Base-by-base conservation (phyloP, 495 filamentous ascomycete genomes). In the Acidomyces sp. region DNA sequence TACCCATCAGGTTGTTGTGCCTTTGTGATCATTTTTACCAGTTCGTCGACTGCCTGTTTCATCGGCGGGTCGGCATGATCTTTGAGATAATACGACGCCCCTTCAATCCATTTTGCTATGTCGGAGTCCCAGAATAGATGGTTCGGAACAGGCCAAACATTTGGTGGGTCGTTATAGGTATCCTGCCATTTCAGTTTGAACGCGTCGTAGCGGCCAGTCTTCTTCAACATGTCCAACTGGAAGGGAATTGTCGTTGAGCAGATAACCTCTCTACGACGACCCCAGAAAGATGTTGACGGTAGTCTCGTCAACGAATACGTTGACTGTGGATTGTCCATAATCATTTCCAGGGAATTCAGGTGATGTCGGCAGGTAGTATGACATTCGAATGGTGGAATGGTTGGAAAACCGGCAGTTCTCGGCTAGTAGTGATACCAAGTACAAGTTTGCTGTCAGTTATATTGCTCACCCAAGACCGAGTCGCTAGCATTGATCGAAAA, bases 111-210 rank as follows among this genome's bases (percentile, higher is more conserved):
- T 50, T 76, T 75, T 4, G 66, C 69, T 6, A 76, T 58, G 53
- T 76, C 73, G 23, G 67, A 71, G 45, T 75, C 72, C 70, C 69
- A 76, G 50, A 74, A 75, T 27, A 68, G 55, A 28, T 70, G 69
- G 23, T 65, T 28, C 2, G 41, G 41, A 15, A 71, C 55, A 0
- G 71, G 71, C 62, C 66, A 72, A 7, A 62, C 49, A 0, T 57
- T 59, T 6, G 59, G 58, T 39, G 61, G 57, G 25, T 70, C 62
- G n/a, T 55, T 55, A 46, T 75, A 73, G 19, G 54, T 54, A 1
- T 65, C 61, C 37, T 73, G 66, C 65, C 64, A 68, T 51, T 65
- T 36, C 25, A 72, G 53, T 32, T 64, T 62, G 56, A 75, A 74
- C 23, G 67, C 68, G 35, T 70, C 63, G 41, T 74, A 74, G 9